phyloP scores from a whole-genome alignment of 2,329 filamentous ascomycete genomes.

The Teratosphaeria epicoccoides region DNA sequence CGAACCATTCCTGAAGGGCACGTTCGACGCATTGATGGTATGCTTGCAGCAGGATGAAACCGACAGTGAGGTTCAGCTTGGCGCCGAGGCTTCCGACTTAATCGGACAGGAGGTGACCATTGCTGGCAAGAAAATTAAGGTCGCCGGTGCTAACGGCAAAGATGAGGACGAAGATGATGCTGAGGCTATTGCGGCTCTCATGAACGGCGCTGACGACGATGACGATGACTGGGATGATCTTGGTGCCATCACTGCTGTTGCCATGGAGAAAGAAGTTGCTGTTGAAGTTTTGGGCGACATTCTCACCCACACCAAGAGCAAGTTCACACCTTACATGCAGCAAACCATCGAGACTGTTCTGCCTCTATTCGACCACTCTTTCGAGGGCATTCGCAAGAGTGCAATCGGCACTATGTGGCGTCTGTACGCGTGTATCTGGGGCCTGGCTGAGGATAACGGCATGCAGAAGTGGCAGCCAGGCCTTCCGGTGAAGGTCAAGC shows the following conservation, averaged over 20 bases:
- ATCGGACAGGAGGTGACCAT: conserved; percentile 66
- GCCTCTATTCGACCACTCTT: conserved; percentile 74
- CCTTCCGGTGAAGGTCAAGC: conserved; percentile 68
- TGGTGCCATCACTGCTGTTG: conserved; percentile 74
- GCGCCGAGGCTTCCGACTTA: conserved; percentile 62
- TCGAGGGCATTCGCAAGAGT: conserved; percentile 88
- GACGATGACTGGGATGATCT: conserved; percentile 79
- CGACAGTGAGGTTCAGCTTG: conserved; percentile 65
- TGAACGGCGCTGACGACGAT: conserved; percentile 54
- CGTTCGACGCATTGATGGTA: conserved; percentile 69
- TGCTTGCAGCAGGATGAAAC: conserved; percentile 84
- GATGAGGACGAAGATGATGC: conserved; percentile 47
- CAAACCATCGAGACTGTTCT: conserved; percentile 74
- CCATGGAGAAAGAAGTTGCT: conserved; percentile 94
- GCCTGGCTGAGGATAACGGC: conserved; percentile 69
- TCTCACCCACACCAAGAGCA: conserved; percentile 71
- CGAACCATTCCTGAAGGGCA: conserved; percentile 63
- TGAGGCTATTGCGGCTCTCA: conserved; percentile 47
- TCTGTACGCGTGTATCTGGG: conserved; percentile 82
- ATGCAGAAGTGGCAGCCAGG: conserved; percentile 80
- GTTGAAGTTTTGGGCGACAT: conserved; percentile 91
- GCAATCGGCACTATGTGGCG: conserved; percentile 87
- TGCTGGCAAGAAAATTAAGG: conserved; percentile 75
- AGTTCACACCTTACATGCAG: conserved; percentile 76
- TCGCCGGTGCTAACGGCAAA: conserved; percentile 47